A percentile compares a stretch with the other conserved stretches of the same genome.
These are phyloP conservation scores for Xerocomus spinulosus DNA, from an alignment of 768 basidiomycete genomes.

Conservation along the genomic window DNA sequence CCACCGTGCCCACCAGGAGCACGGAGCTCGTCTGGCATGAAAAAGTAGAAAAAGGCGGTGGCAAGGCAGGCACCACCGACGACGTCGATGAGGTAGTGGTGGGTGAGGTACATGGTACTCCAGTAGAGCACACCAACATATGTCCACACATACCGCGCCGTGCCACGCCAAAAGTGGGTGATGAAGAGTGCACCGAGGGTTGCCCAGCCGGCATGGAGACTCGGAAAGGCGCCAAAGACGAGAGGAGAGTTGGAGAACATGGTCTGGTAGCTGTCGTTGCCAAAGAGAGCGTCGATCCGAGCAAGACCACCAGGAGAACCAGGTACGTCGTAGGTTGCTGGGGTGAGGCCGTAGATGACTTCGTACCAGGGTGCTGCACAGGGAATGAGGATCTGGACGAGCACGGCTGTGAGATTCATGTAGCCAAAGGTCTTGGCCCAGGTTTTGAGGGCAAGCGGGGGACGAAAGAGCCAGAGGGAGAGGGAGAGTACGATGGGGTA, in stretches of 20 bases:
- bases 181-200: constrained; percentile 92
- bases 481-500: constrained; percentile 84
- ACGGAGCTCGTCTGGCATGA: constrained; percentile 77
- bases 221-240: constrained; percentile 96
- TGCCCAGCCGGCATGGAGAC: constrained; percentile 84
- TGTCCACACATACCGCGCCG: constrained; percentile 63
- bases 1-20: constrained; percentile 44
- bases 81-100: constrained; percentile 98
- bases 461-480: constrained; percentile 85
- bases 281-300: constrained; percentile 87
- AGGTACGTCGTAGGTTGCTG: constrained; percentile 86
- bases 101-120: constrained; percentile 98
- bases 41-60: constrained; percentile 80
- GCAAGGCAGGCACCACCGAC: constrained; percentile 91
- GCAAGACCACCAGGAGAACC: constrained; percentile 92
- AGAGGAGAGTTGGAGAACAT: constrained; percentile 85
- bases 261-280: constrained; percentile 66
- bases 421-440: constrained; percentile 90
- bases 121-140: constrained; percentile 90
- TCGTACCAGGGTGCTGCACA: constrained; percentile 98
- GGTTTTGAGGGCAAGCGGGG: constrained; percentile 71
- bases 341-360: constrained; percentile 91
- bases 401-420: constrained; percentile 85
- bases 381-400: constrained; percentile 84
- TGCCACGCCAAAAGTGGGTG: constrained; percentile 88